Percentiles rank a stretch among this genome's conserved stretches.
These are phyloP conservation scores for Hericium coralloides DNA, from an alignment of 768 basidiomycete genomes.

Conservation along the genomic window DNA sequence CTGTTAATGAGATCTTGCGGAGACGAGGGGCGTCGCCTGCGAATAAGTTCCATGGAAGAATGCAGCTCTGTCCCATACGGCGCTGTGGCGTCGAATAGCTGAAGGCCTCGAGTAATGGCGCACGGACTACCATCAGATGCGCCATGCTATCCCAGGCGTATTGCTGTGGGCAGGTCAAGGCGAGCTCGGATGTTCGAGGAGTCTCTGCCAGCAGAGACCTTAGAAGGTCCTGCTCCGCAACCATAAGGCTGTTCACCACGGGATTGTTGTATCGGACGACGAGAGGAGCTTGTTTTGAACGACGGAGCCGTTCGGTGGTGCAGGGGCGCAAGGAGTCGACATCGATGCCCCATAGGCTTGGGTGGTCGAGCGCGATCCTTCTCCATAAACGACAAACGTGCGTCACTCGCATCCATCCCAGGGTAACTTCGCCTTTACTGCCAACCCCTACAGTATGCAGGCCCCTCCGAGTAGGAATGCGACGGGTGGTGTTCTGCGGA, in stretches of 20 bases:
- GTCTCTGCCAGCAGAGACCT: neutral
- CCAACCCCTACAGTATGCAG: no score
- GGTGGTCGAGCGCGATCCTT: neutral
- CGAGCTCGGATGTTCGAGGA: neutral
- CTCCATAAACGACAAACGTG: constrained; percentile 1
- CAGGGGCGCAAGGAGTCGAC: neutral
- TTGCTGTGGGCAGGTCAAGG: neutral
- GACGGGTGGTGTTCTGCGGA: neutral
- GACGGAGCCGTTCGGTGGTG: neutral
- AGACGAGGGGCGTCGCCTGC: neutral
- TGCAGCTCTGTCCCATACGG: neutral
- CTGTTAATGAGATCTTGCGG: neutral
- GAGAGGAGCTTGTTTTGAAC: neutral
- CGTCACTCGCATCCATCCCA: neutral
- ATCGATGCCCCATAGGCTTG: neutral
- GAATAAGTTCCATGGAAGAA: neutral
- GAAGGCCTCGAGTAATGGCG: neutral
- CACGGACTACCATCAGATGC: neutral
- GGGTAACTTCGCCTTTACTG: neutral
- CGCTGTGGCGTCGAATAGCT: neutral
- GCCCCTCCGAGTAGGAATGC: neutral
- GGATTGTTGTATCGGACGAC: neutral
- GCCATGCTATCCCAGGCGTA: neutral
- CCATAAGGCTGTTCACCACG: neutral
- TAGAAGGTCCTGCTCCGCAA: neutral